Conservation (phyloP, 495 filamentous ascomycete genomes). For the Bathelium albidoporum region DNA sequence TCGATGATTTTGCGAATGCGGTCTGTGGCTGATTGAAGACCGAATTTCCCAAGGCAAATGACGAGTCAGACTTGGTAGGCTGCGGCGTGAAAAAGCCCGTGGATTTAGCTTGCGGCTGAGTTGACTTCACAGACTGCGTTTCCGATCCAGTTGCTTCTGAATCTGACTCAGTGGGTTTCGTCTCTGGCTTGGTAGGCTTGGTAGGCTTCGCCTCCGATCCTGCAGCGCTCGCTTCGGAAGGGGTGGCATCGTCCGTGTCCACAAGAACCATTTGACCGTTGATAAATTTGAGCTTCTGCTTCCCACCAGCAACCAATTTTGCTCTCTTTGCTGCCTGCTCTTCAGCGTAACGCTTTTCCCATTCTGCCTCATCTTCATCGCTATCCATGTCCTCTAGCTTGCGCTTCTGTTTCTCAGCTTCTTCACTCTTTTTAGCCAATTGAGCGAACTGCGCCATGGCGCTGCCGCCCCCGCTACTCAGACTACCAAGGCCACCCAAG, state of each 20-base stretch:
- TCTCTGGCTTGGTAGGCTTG: neutral
- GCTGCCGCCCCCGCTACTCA: slow-evolving; percentile 1
- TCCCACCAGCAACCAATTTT: slow-evolving; percentile 16
- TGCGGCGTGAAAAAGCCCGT: neutral
- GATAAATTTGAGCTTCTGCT: neutral
- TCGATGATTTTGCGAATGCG: neutral
- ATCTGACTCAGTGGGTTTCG: too few species aligned
- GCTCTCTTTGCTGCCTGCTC: slow-evolving; percentile 17
- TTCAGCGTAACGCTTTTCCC: slow-evolving; percentile 15
- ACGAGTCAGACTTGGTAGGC: neutral
- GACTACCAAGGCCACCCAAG: too few species aligned
- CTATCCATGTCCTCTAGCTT: slow-evolving; percentile 21
- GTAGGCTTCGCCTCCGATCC: neutral
- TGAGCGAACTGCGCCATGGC: slow-evolving; percentile 20
- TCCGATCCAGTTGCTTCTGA: neutral
- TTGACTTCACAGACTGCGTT: neutral
- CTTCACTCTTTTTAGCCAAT: slow-evolving; percentile 9
- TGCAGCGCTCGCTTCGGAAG: neutral
- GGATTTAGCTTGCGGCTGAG: neutral
- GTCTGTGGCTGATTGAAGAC: neutral
- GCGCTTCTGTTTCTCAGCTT: slow-evolving; percentile 16
- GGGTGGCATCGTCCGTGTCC: neutral
- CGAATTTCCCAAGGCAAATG: neutral
- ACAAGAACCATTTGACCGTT: neutral
- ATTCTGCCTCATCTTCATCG: slow-evolving; percentile 19